Evolutionary conservation across 2,329 filamentous ascomycete genomes (phyloP).

Genomic region (Nothomitra cinnamomea): DNA sequence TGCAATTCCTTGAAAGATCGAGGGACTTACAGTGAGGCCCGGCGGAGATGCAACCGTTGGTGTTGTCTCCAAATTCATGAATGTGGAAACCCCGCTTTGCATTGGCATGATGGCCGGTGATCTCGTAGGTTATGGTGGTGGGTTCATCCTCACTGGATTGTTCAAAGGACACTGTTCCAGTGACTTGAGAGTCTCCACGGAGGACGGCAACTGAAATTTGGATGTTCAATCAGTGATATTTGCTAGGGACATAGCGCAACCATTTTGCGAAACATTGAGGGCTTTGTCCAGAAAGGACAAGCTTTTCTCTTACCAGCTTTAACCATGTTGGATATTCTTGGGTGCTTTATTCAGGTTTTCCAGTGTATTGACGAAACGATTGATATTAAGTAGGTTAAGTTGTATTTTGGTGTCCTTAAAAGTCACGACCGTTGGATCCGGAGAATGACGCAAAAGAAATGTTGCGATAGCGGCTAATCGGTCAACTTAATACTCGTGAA

Average conservation of each 20-base stretch:
- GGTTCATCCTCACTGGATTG: conserved; percentile 66
- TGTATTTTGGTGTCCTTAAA: neutral
- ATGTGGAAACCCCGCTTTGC: conserved; percentile 97
- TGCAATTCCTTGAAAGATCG: neutral
- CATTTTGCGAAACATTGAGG: neutral
- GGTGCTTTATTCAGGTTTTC: conserved; percentile 1
- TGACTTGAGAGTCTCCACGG: conserved; percentile 93
- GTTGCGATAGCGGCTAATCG: no score
- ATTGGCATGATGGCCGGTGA: conserved; percentile 82
- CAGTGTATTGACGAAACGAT: conserved; percentile 11
- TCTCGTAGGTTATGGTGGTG: conserved; percentile 83
- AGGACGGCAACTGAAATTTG: conserved; percentile 64
- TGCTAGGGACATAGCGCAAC: no score
- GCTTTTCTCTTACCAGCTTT: conserved; percentile 67
- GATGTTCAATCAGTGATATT: no score
- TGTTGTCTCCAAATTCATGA: conserved; percentile 98
- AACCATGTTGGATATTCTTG: conserved; percentile 62
- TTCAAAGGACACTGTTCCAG: conserved; percentile 88
- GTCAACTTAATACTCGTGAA: no score
- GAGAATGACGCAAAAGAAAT: no score
- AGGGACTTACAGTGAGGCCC: conserved; percentile 77
- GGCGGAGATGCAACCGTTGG: conserved; percentile 97
- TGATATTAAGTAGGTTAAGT: neutral
- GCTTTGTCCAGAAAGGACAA: neutral
- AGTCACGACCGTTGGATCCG: neutral